phyloP scores from a whole-genome alignment of 768 basidiomycete species.

The Baorangia bicolor region DNA sequence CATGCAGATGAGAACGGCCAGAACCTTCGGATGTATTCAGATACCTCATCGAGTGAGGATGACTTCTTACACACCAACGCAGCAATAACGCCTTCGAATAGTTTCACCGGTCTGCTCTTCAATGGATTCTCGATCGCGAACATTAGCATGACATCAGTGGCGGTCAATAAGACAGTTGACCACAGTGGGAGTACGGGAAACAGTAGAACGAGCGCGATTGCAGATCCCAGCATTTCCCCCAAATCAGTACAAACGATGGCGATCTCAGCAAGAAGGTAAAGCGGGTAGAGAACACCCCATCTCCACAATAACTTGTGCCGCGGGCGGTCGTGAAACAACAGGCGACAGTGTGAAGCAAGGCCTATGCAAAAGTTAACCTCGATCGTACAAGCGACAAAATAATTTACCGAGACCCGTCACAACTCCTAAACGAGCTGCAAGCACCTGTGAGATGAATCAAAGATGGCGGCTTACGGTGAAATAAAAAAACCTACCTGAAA shows the following conservation, averaged over 20 bases:
- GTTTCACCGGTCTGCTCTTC: slow-evolving; percentile 59
- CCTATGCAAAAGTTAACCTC: slow-evolving; percentile 37
- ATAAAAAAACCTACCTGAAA: slow-evolving; percentile 53
- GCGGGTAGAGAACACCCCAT: slow-evolving; percentile 61
- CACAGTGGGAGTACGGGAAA: slow-evolving; percentile 69
- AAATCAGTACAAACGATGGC: slow-evolving; percentile 79
- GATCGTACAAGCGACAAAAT: neutral
- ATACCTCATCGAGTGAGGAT: neutral
- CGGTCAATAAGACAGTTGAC: slow-evolving; percentile 69
- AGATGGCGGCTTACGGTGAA: neutral
- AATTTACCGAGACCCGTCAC: slow-evolving; percentile 74
- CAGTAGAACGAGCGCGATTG: slow-evolving; percentile 75
- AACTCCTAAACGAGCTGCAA: slow-evolving; percentile 78
- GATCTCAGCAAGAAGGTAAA: slow-evolving; percentile 65
- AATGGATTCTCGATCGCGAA: slow-evolving; percentile 72
- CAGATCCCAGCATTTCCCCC: slow-evolving; percentile 79
- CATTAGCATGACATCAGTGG: slow-evolving; percentile 65
- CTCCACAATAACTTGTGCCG: slow-evolving; percentile 55
- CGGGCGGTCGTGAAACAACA: slow-evolving; percentile 63
- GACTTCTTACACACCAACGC: slow-evolving; percentile 45
- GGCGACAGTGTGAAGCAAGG: slow-evolving; percentile 61
- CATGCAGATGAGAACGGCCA: slow-evolving; percentile 79
- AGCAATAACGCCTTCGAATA: slow-evolving; percentile 68
- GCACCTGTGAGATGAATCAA: slow-evolving; percentile 45
- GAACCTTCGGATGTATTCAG: slow-evolving; percentile 39